Conservation (phyloP, 192 early-diverging fungal genomes). For the Linnemannia exigua region DNA sequence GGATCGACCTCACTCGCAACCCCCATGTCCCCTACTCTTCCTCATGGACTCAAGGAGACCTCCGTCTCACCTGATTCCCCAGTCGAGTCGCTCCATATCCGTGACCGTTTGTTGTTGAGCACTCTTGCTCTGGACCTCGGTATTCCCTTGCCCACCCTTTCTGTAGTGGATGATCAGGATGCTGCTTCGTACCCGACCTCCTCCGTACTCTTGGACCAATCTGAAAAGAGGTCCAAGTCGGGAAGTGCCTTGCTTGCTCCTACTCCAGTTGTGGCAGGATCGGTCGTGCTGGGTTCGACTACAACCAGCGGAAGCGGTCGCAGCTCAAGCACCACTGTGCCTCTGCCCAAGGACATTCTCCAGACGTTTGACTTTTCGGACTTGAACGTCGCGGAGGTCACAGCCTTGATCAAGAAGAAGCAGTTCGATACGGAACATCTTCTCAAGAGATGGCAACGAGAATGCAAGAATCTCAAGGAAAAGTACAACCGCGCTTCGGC, state of each 20-base stretch:
- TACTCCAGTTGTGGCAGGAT: not conserved
- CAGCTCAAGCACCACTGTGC: constrained; percentile 40
- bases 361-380: constrained; percentile 41
- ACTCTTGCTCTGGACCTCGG: constrained; percentile 46
- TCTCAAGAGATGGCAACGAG: constrained; percentile 57
- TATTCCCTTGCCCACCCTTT: constrained; percentile 35
- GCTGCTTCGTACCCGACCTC: constrained; percentile 23
- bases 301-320: constrained; percentile 12
- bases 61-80: not conserved
- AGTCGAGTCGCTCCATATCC: not conserved
- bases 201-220: constrained; percentile 38
- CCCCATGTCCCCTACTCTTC: constrained; percentile 14
- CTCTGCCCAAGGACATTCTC: constrained; percentile 38
- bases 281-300: not conserved
- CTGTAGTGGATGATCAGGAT: not conserved
- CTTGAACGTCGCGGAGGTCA: constrained; percentile 34
- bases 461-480: constrained; percentile 56
- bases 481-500: constrained; percentile 58
- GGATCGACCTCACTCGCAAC: constrained; percentile 16
- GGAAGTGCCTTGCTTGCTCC: constrained; percentile 10
- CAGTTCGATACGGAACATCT: constrained; percentile 43
- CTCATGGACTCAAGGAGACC: not conserved
- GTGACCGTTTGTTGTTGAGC: constrained; percentile 31
- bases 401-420: constrained; percentile 48
- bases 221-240: constrained; percentile 25